A percentile compares a stretch with the other conserved stretches of the same genome.
These are phyloP conservation scores for Peribolospora baueri DNA, from an alignment of 768 basidiomycete genomes.

Conservation along the genomic window DNA sequence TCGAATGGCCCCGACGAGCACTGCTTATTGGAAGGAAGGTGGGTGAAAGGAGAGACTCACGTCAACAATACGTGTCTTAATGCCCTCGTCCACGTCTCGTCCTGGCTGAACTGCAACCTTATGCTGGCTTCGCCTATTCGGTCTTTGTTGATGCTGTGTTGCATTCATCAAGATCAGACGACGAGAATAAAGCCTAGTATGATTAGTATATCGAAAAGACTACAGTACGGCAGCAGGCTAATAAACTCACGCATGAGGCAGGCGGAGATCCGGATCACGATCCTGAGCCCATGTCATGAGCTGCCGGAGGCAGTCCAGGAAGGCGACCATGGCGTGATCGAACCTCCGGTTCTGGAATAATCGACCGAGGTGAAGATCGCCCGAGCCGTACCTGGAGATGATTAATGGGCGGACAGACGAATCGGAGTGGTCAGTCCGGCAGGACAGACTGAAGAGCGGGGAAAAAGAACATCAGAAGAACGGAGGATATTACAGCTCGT, in stretches of 20 bases:
- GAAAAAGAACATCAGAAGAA: neutral
- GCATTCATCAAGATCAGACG: neutral
- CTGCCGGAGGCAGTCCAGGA: conserved; percentile 82
- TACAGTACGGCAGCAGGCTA: neutral
- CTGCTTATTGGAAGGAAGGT: too few species aligned
- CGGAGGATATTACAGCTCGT: conserved; percentile 34
- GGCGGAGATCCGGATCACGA: conserved; percentile 46
- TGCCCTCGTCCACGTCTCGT: conserved; percentile 87
- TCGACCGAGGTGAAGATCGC: conserved; percentile 68
- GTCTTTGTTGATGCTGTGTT: conserved; percentile 57
- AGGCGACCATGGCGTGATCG: conserved; percentile 85
- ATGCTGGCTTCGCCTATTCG: conserved; percentile 88
- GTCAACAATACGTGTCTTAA: conserved; percentile 50
- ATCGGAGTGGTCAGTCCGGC: neutral
- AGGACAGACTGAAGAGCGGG: neutral
- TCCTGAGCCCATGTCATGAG: conserved; percentile 62
- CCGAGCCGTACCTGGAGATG: conserved; percentile 45
- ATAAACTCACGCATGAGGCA: conserved; percentile 51
- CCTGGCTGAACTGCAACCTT: conserved; percentile 79
- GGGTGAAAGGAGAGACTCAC: conserved; percentile 7
- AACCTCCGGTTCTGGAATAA: conserved; percentile 84
- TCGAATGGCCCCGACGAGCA: too few species aligned
- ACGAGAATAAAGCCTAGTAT: conserved; percentile 3
- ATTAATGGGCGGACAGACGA: neutral
- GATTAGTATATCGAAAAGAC: neutral